phyloP scores from a whole-genome alignment of 495 filamentous ascomycete genomes.

The Penicillium nucicola region DNA sequence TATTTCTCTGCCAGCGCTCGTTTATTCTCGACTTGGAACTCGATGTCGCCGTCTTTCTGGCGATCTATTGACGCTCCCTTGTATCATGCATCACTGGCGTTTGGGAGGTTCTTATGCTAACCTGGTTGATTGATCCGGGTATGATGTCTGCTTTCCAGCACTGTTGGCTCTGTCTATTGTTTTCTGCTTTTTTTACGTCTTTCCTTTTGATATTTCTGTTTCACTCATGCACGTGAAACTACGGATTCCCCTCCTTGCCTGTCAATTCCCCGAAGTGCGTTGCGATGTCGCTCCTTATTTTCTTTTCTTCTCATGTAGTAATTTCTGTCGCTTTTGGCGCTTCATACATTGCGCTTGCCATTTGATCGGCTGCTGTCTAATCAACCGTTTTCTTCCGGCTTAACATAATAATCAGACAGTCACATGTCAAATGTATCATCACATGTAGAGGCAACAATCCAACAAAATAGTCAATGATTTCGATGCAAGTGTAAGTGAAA shows the following conservation, averaged over 20 bases:
- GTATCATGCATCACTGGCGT: slow-evolving; percentile 47
- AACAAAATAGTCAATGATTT: not conserved
- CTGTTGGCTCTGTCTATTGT: slow-evolving; percentile 18
- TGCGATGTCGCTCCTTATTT: slow-evolving; percentile 17
- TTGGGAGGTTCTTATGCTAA: slow-evolving; percentile 33
- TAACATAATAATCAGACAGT: not conserved
- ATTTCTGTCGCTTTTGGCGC: slow-evolving; percentile 8
- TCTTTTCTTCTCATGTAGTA: slow-evolving; percentile 18
- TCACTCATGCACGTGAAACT: slow-evolving; percentile 24
- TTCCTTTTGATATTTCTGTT: slow-evolving; percentile 13
- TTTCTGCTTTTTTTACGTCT: slow-evolving; percentile 16
- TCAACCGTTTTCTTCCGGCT: slow-evolving; percentile 4
- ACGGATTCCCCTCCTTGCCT: slow-evolving; percentile 26
- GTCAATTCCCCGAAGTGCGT: slow-evolving; percentile 25
- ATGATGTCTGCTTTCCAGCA: slow-evolving; percentile 15
- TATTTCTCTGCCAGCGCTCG: slow-evolving; percentile 26
- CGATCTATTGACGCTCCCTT: slow-evolving; percentile 19
- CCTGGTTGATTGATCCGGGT: slow-evolving; percentile 17
- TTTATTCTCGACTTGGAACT: slow-evolving; percentile 22
- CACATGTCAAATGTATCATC: not conserved
- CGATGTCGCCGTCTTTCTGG: slow-evolving; percentile 11
- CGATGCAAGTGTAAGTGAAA: not conserved
- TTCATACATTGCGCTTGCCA: slow-evolving; percentile 1
- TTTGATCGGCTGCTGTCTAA: slow-evolving; percentile 4
- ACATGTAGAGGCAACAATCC: not conserved